phyloP scores from a whole-genome alignment of 768 basidiomycete species.

The Tylopilus sp. region DNA sequence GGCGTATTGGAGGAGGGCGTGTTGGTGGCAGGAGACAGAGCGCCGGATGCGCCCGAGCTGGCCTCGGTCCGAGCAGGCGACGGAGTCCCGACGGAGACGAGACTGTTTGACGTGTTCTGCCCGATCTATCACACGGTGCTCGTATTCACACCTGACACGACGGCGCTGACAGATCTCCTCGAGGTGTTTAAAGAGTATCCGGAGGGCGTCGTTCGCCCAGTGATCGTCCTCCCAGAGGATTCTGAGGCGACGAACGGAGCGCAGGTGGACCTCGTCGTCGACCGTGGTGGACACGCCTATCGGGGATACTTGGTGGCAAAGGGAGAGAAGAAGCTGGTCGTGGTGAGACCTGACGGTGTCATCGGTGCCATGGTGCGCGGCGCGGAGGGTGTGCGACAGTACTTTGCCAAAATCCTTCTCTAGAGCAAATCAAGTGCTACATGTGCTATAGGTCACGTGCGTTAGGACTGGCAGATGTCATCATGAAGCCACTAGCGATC shows the following conservation, averaged over 20 bases:
- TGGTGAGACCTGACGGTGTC: slow-evolving; percentile 44
- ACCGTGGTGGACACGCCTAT: slow-evolving; percentile 36
- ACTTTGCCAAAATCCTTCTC: slow-evolving; percentile 16
- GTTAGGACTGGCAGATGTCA: too few species aligned
- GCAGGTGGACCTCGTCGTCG: too few species aligned
- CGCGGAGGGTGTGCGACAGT: slow-evolving; percentile 13
- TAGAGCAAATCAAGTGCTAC: too few species aligned
- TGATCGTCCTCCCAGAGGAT: slow-evolving; percentile 15
- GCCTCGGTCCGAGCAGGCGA: slow-evolving; percentile 20
- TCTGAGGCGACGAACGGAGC: neutral
- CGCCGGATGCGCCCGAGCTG: slow-evolving; percentile 41
- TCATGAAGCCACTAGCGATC: too few species aligned
- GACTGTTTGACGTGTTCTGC: slow-evolving; percentile 26
- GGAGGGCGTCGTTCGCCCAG: neutral
- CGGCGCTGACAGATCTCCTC: slow-evolving; percentile 5
- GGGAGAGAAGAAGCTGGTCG: slow-evolving; percentile 31
- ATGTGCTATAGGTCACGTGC: too few species aligned
- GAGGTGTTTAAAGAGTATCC: slow-evolving; percentile 8
- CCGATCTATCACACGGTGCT: slow-evolving; percentile 24
- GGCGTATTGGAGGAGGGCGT: slow-evolving; percentile 33
- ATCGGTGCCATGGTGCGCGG: slow-evolving; percentile 33
- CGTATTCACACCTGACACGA: slow-evolving; percentile 1
- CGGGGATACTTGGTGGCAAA: slow-evolving; percentile 33
- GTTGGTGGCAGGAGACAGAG: slow-evolving; percentile 42
- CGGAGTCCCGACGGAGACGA: slow-evolving; percentile 1